Base-by-base conservation (phyloP, 495 filamentous ascomycete genomes). In the Xylaria nigripes region DNA sequence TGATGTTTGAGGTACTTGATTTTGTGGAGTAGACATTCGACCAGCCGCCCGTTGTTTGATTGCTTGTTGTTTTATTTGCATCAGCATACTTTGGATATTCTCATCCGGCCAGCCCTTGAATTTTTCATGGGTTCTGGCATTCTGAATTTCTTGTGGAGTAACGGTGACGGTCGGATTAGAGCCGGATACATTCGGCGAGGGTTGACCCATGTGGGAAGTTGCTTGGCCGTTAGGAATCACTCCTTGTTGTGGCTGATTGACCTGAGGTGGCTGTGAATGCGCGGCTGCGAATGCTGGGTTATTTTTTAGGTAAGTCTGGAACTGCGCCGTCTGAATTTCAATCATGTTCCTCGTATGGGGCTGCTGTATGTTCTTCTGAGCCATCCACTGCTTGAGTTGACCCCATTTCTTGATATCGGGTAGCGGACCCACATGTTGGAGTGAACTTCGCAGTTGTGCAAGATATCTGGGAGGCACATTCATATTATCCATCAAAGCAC, bases 391-490 rank as follows among this genome's bases (percentile, higher is more conserved):
- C 64, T 88, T 90, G 0, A 94, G 70, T 46, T 86, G 80, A 24
- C 75, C 77, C 88, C 88, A 94, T 51, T 81, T 84, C 62, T 81
- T 85, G 16, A 86, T 67, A 2, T 83, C 68, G 15, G 76, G 76
- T 2, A 86, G 84, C 7, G 40, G 3, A 0, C 84, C 49, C 2
- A 44, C 46, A 24, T 48, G 44, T 10, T 61, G 51, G 6, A 3
- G 48, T 13, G n/a, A 3, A 8, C 5, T 6, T 36, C 45, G 51
- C 7, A 72, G 22, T 9, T 67, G 55, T 1, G 53, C 45, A 0
- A 75, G 9, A 2, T 75, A 36, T 3, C 30, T 48, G 0, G 45
- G 45, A 1, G 70, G 67, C 0, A 76, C 44, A 13, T 71, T 66
- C 66, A 73, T 70, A 32, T 56, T 68, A 48, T 73, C 68, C 66